phyloP scores from a whole-genome alignment of 2,329 filamentous ascomycete species.

The Aspergillus costaricaensis region DNA sequence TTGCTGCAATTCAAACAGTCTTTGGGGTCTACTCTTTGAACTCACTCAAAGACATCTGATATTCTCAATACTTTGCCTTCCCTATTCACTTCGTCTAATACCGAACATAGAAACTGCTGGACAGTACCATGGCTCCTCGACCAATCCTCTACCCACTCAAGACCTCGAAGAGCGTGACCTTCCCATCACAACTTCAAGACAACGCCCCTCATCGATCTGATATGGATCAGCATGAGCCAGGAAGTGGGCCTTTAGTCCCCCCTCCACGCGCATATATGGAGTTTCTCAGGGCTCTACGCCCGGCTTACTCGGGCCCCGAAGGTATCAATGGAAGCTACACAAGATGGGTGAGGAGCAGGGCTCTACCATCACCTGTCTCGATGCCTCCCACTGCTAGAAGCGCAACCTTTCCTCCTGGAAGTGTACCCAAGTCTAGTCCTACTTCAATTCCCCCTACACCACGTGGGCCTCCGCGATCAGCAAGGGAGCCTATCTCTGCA shows the following conservation, averaged over 20 bases:
- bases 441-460: constrained; percentile 13
- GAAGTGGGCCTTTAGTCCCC: constrained; percentile 20
- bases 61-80: background rate
- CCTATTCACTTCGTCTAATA: background rate
- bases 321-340: constrained; percentile 5
- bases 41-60: too few relatives aligned
- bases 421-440: background rate
- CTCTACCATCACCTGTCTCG: constrained; percentile 18
- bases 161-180: constrained; percentile 18
- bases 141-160: constrained; percentile 19
- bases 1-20: background rate
- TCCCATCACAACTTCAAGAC: constrained; percentile 21
- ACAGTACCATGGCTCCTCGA: constrained; percentile 19
- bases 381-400: constrained; percentile 18
- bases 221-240: constrained; percentile 7
- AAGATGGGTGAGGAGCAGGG: constrained; percentile 10
- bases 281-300: constrained; percentile 21
- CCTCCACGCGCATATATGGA: constrained; percentile 22
- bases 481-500: background rate
- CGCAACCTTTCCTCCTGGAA: constrained; percentile 11
- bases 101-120: background rate
- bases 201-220: background rate
- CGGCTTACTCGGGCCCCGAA: constrained; percentile 15
- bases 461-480: constrained; percentile 10
- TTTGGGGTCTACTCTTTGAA: background rate